These are phyloP conservation scores for Rhizopus microsporus DNA, from an alignment of 371 early-diverging fungal genomes.

Conservation along the genomic window DNA sequence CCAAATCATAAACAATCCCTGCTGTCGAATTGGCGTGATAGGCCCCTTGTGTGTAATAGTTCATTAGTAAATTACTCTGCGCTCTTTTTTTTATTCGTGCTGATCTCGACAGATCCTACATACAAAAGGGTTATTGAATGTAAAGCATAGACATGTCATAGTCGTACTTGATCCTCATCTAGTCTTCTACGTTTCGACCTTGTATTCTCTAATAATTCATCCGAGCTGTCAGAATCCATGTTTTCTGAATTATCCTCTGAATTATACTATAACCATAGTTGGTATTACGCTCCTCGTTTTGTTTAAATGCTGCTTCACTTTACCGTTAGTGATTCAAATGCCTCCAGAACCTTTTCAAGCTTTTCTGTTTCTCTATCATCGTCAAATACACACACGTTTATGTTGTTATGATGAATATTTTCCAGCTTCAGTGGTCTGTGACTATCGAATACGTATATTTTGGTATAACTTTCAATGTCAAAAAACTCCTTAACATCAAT, in stretches of 20 bases:
- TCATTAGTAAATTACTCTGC: slow-evolving; percentile 41
- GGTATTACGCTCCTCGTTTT: slow-evolving; percentile 25
- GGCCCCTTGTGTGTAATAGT: slow-evolving; percentile 61
- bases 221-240: slow-evolving; percentile 29
- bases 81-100: slow-evolving; percentile 15
- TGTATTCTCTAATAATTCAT: slow-evolving; percentile 18
- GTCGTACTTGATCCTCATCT: slow-evolving; percentile 17
- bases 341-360: slow-evolving; percentile 60
- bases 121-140: background rate
- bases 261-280: background rate
- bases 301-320: slow-evolving; percentile 20
- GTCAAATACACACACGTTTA: slow-evolving; percentile 74
- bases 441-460: slow-evolving; percentile 82
- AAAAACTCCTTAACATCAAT: slow-evolving; percentile 74
- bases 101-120: background rate
- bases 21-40: slow-evolving; percentile 61
- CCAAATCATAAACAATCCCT: slow-evolving; percentile 57
- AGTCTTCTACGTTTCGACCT: slow-evolving; percentile 38
- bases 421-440: slow-evolving; percentile 85
- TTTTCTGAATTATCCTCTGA: slow-evolving; percentile 33
- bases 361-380: slow-evolving; percentile 74
- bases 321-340: slow-evolving; percentile 70
- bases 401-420: slow-evolving; percentile 66
- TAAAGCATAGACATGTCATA: background rate
- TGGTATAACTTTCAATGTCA: slow-evolving; percentile 47